Evolutionary conservation across 2,329 filamentous ascomycete species (phyloP).

Genomic region (Endoconidiophora laricicola): DNA sequence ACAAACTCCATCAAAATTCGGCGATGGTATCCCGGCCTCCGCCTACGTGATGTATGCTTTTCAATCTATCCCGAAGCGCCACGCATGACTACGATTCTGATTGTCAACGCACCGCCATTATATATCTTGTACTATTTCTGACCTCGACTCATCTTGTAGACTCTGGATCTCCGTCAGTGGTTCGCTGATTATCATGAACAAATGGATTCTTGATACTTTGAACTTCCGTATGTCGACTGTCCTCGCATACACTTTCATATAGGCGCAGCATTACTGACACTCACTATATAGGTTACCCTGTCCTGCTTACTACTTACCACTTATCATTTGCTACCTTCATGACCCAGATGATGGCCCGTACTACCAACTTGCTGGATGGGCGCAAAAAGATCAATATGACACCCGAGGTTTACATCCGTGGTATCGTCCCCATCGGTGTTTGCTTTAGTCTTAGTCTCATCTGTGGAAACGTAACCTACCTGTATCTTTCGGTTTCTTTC

Average conservation of each 20-base stretch:
- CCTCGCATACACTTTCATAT: not conserved
- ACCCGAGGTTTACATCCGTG: slow-evolving; percentile 76
- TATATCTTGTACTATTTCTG: not conserved
- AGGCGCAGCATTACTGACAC: not conserved
- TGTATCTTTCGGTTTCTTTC: slow-evolving; percentile 89
- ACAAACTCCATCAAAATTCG: slow-evolving; percentile 59
- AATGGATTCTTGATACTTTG: slow-evolving; percentile 81
- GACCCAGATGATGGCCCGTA: slow-evolving; percentile 84
- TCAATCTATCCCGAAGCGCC: not conserved
- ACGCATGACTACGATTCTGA: not conserved
- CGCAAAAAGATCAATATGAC: slow-evolving; percentile 97
- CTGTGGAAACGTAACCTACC: slow-evolving; percentile 87
- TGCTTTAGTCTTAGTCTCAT: slow-evolving; percentile 96
- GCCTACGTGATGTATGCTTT: slow-evolving; percentile 58
- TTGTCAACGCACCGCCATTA: not conserved
- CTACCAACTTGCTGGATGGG: slow-evolving; percentile 78
- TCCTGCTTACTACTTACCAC: slow-evolving; percentile 92
- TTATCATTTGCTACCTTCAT: slow-evolving; percentile 82
- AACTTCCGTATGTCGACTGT: slow-evolving; percentile 42
- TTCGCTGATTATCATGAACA: slow-evolving; percentile 97
- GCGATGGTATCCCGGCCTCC: slow-evolving; percentile 56
- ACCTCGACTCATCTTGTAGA: slow-evolving; percentile 1
- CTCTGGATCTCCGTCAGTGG: slow-evolving; percentile 82
- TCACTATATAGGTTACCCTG: slow-evolving; percentile 40
- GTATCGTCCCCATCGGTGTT: slow-evolving; percentile 84